These are phyloP conservation scores for Starmerella floricola DNA, from an alignment of 805 yeast genomes.

Conservation along the genomic window DNA sequence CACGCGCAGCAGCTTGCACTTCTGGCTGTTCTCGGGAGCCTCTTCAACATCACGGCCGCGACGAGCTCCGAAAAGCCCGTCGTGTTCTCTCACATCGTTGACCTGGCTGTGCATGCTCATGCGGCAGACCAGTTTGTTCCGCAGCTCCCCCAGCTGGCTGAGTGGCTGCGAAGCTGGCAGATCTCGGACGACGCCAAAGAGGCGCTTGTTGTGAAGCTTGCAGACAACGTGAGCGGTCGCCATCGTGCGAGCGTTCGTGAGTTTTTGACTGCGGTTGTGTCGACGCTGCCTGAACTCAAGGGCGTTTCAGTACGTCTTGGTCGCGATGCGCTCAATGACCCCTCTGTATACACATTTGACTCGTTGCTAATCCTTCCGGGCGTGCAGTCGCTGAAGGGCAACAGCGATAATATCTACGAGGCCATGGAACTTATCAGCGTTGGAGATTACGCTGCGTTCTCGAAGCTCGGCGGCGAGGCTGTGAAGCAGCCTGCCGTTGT, in stretches of 20 bases:
- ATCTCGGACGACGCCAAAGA: slow-evolving; percentile 22
- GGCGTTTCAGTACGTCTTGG: slow-evolving; percentile 23
- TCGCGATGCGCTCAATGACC: slow-evolving; percentile 21
- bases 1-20: slow-evolving; percentile 25
- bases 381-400: slow-evolving; percentile 23
- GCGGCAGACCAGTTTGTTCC: slow-evolving; percentile 27
- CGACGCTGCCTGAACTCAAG: slow-evolving; percentile 6
- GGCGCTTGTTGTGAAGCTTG: slow-evolving; percentile 24
- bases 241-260: slow-evolving; percentile 10
- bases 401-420: slow-evolving; percentile 21
- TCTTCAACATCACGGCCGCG: slow-evolving; percentile 31
- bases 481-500: slow-evolving; percentile 8
- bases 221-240: slow-evolving; percentile 14
- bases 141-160: slow-evolving; percentile 30
- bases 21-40: slow-evolving; percentile 30
- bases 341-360: slow-evolving; percentile 25
- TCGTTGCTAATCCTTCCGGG: slow-evolving; percentile 25
- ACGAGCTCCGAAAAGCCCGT: slow-evolving; percentile 24
- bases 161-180: slow-evolving; percentile 32
- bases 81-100: slow-evolving; percentile 28
- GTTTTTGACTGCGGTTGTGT: slow-evolving; percentile 22
- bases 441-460: slow-evolving; percentile 26
- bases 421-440: slow-evolving; percentile 25
- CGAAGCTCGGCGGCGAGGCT: slow-evolving; percentile 4
- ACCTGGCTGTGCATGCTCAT: slow-evolving; percentile 28